Conservation (phyloP, 345 rosid genomes). For the Xanthoceras sorbifolium region DNA sequence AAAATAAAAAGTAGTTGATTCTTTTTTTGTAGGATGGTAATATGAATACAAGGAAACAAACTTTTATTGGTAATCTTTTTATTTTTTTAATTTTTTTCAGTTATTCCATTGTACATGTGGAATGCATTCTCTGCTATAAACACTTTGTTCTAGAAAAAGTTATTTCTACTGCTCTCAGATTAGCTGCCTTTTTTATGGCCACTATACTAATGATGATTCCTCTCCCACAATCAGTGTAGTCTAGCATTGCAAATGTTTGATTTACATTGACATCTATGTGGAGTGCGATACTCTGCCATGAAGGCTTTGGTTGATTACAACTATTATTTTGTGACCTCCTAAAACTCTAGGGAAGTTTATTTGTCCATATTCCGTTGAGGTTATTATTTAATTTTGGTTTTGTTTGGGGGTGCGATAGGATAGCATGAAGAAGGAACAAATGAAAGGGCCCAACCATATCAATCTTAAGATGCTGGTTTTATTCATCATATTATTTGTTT, state of each 20-base stretch:
- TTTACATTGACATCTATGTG: background rate
- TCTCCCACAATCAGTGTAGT: background rate
- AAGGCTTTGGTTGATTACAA: background rate
- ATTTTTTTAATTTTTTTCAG: background rate
- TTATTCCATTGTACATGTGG: background rate
- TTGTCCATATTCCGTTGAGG: background rate
- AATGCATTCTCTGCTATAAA: slow-evolving; percentile 5
- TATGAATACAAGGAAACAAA: background rate
- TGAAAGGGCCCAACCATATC: background rate
- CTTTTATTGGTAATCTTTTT: background rate
- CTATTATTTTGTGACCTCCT: background rate
- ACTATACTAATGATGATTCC: background rate
- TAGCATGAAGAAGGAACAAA: background rate
- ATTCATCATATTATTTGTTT: background rate
- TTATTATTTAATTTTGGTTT: background rate
- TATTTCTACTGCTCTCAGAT: background rate
- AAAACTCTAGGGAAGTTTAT: background rate
- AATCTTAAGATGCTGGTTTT: background rate
- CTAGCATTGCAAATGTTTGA: background rate
- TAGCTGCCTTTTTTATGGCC: background rate
- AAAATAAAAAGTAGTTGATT: background rate
- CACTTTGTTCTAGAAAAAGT: background rate
- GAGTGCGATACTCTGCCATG: background rate
- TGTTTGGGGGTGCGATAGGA: too few species aligned
- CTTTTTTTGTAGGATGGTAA: background rate